Evolutionary conservation across 2,329 filamentous ascomycete genomes (phyloP).

Genomic region (Biscogniauxia marginata): DNA sequence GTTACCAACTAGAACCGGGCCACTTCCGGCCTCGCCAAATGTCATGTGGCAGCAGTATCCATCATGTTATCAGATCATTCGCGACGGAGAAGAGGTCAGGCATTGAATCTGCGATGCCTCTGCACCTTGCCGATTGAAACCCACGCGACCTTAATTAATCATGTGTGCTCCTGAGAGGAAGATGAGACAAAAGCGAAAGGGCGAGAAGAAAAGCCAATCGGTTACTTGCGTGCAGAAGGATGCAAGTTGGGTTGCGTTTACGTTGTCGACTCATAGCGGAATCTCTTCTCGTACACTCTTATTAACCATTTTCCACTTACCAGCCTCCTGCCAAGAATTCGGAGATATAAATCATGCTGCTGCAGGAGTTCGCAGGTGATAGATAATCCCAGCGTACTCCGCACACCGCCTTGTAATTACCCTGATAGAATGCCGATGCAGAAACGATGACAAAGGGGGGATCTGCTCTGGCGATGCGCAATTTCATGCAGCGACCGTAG

Average conservation of each 20-base stretch:
- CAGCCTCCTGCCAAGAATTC: not conserved
- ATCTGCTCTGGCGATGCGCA: not conserved
- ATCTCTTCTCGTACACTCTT: not conserved
- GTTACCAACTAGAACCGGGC: not conserved
- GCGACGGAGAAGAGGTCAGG: not conserved
- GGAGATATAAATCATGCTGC: not conserved
- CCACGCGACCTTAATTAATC: not conserved
- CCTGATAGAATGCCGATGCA: not conserved
- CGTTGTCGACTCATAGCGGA: not conserved
- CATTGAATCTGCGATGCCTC: not conserved
- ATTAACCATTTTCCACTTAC: not conserved
- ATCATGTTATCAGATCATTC: not conserved
- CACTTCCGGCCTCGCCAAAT: not conserved
- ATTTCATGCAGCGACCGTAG: too few species aligned
- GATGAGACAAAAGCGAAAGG: not conserved
- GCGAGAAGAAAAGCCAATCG: not conserved
- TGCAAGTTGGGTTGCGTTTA: not conserved
- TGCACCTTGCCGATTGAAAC: not conserved
- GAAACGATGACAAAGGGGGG: not conserved
- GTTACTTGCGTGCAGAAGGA: not conserved
- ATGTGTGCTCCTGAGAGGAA: not conserved
- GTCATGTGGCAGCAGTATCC: not conserved
- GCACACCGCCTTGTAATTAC: not conserved
- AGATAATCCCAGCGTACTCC: not conserved
- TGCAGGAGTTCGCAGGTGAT: not conserved